Base-by-base conservation (phyloP, 805 yeast species). In the Hanseniaspora vineae region DNA sequence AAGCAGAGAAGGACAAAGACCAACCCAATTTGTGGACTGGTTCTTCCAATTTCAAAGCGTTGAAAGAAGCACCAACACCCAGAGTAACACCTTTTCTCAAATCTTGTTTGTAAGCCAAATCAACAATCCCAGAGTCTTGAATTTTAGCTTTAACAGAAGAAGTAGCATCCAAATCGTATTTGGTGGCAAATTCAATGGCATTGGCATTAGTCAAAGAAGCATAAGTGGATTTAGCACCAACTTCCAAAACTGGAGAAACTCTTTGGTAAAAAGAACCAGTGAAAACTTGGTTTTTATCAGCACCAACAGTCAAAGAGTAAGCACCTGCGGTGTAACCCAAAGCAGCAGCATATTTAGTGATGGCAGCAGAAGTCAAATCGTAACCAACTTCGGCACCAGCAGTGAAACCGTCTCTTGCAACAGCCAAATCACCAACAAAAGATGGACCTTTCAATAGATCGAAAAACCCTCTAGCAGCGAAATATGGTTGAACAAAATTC, bases 21-120 rank as follows among this genome's bases (percentile, higher is more conserved):
- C 87, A 77, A 71, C 98, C 98, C 64, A 92, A 77, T 80, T 92
- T 89, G 81, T 92, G 98, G 64, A 92, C 95, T 55, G 96, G 86
- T 77, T 89, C 97, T 66, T 85, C 81, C 66, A 90, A 78, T 71
- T 90, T 84, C 71, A 89, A 78, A 62, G 97, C 95, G 71, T 92
- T 96, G 71, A 92, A 81, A 54, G 95, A 87, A 61, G 94, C 84
- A 77, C 98, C 98, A 56, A 92, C 78, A 69, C 98, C 98, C 61
- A 92, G 75, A 65, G 85, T 86, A 61, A 92, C 96, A 70, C 97
- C 97, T 53, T 94, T 94, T 76, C 90, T 85, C 69, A 92, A 78
- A 61, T 78, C 81, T 76, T 90, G 97, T 66, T 90, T 84, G 82
- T 89, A 92, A 54, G 96, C 77, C 62, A 92, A 73, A 56, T 96